phyloP scores from a whole-genome alignment of 2,329 filamentous ascomycete species.

The Fusarium drepaniforme region DNA sequence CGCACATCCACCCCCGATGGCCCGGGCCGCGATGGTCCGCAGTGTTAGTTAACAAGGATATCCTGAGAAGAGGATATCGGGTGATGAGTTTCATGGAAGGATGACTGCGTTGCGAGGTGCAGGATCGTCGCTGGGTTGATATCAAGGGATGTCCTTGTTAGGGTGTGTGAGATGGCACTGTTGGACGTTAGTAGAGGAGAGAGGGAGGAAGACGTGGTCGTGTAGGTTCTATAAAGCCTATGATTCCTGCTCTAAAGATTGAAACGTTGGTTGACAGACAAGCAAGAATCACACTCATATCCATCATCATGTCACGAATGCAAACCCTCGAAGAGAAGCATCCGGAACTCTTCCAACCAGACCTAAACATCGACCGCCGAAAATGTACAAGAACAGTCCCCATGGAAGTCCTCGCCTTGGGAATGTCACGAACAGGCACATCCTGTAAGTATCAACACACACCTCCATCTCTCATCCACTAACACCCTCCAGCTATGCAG shows the following conservation, averaged over 20 bases:
- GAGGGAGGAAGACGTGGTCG: not conserved
- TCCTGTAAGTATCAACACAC: not conserved
- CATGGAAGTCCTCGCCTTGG: conserved; percentile 13
- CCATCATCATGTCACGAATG: conserved; percentile 4
- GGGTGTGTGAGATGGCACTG: not conserved
- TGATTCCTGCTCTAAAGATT: not conserved
- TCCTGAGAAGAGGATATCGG: not conserved
- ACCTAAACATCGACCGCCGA: conserved; percentile 14
- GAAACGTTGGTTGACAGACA: too few relatives aligned
- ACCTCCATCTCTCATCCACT: not conserved
- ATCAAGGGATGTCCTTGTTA: not conserved
- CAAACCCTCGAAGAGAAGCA: conserved; percentile 11
- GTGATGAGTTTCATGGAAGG: not conserved
- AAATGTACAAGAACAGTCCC: conserved; percentile 10
- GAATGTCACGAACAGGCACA: conserved; percentile 14
- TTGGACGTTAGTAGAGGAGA: not conserved
- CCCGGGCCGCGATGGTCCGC: not conserved
- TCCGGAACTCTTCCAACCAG: conserved; percentile 14
- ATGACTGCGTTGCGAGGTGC: not conserved
- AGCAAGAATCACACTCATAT: not conserved
- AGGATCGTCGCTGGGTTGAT: not conserved
- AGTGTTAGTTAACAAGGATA: not conserved
- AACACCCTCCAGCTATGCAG: conserved; percentile 4
- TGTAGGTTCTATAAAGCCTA: not conserved
- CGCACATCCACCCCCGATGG: not conserved